Conservation (phyloP, 2,329 filamentous ascomycete genomes). For the Aspergillus sclerotialis region DNA sequence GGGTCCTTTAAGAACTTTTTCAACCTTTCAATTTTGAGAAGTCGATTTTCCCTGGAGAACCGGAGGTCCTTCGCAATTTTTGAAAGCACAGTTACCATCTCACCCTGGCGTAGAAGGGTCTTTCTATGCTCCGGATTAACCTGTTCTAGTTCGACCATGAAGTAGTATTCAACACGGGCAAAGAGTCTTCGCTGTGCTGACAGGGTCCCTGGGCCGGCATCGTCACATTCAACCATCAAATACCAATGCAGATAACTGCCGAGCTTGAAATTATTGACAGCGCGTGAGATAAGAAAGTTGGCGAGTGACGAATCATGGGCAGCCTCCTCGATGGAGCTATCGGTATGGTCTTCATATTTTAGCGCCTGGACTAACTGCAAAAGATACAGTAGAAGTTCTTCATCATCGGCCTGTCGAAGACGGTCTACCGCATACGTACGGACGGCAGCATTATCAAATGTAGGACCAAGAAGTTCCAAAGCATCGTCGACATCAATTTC, state of each 20-base stretch:
- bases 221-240: conserved; percentile 94
- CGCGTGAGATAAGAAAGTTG: conserved; percentile 79
- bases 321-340: conserved; percentile 54
- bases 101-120: conserved; percentile 75
- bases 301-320: conserved; percentile 76
- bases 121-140: conserved; percentile 67
- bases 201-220: conserved; percentile 66
- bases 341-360: conserved; percentile 77
- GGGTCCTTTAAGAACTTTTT: conserved; percentile 81
- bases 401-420: conserved; percentile 82
- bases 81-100: conserved; percentile 78
- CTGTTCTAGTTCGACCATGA: conserved; percentile 80
- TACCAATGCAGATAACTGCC: conserved; percentile 99
- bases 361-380: conserved; percentile 92
- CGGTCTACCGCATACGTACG: conserved; percentile 90
- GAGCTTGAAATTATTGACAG: conserved; percentile 78
- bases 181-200: conserved; percentile 76
- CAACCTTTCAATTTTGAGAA: conserved; percentile 73
- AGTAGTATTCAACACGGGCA: conserved; percentile 88
- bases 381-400: conserved; percentile 84
- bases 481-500: conserved; percentile 97
- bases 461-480: conserved; percentile 84
- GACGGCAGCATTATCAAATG: conserved; percentile 81
- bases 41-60: conserved; percentile 67
- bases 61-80: conserved; percentile 87